Percentiles rank a stretch among this genome's conserved stretches.
These are phyloP conservation scores for Primulina tabacum DNA, from an alignment of 257 asterid species.

Conservation along the genomic window DNA sequence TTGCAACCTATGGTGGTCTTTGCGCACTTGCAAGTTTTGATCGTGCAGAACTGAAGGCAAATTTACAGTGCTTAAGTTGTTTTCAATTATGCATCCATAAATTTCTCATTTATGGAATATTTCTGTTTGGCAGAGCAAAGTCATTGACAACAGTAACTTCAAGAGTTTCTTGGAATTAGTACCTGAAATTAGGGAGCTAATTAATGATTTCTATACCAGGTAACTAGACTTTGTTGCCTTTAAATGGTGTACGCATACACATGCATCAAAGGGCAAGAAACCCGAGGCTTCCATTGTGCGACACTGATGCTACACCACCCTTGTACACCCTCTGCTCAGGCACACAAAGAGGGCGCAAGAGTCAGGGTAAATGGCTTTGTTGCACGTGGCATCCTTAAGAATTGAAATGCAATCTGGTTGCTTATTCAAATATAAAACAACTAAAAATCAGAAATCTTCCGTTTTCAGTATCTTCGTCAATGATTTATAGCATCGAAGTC, in stretches of 20 bases:
- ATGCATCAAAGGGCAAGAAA: no score
- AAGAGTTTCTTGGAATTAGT: slow-evolving; percentile 90
- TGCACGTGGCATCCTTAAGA: background rate
- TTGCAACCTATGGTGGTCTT: slow-evolving; percentile 96
- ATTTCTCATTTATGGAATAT: slow-evolving; percentile 16
- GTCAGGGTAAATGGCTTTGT: background rate
- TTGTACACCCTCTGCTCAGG: background rate
- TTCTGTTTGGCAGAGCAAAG: slow-evolving; percentile 75
- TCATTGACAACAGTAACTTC: slow-evolving; percentile 81
- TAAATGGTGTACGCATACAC: background rate
- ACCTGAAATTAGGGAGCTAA: slow-evolving; percentile 92
- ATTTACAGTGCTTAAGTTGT: slow-evolving; percentile 7
- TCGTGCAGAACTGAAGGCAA: slow-evolving; percentile 90
- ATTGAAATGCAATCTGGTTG: background rate
- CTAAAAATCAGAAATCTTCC: background rate
- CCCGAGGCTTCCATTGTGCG: no score
- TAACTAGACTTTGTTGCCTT: slow-evolving; percentile 26
- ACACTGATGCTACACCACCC: background rate
- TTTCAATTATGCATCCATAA: background rate
- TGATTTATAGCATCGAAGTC: slow-evolving; percentile 6
- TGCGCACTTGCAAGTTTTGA: slow-evolving; percentile 99
- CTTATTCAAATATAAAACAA: slow-evolving; percentile 2
- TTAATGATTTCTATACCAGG: slow-evolving; percentile 94
- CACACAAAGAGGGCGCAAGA: background rate
- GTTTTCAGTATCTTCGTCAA: background rate